Base-by-base conservation (phyloP, 352 stramenopile species). In the Globisporangium nagaii region DNA sequence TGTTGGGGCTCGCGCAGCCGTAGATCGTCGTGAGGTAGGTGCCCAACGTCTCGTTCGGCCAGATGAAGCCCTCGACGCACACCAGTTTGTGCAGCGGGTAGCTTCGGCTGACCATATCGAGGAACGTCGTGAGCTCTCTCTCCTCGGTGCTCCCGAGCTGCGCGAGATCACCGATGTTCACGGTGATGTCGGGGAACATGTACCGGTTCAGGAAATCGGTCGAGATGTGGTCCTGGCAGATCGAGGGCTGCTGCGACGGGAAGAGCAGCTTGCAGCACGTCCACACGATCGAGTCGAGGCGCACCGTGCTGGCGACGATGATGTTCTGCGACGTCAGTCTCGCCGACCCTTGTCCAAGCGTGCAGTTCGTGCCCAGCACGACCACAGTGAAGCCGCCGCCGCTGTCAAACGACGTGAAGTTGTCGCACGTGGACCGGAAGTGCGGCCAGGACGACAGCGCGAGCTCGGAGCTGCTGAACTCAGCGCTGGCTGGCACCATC, bases 251-350 rank as follows among this genome's bases (percentile, higher is more conserved):
- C 24, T 58, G 62, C 13, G 62, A 51, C 20, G 47, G 47, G 15
- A 60, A 56, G 4, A 68, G 45, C 15, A 70, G 52, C 42, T 58
- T 52, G 42, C 62, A 70, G 30, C 51, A 56, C 6, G 62, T 51
- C 62, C 62, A 70, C 15, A 58, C 58, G 32, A 66, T 60, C 30
- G 62, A 57, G 34, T 70, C 58, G 13, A 60, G 35, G 0, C 58
- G 52, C 17, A 60, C 22, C 4, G 36, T 64, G 28, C 58, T 62
- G 8, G 59, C 45, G 27, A 63, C 52, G 24, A 67, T 37, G 49
- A 71, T 20, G 31, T 66, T 30, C 37, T 55, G 35, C n/a, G 32
- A 28, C 30, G 44, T 60, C 13, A 40, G n/a, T 7, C 27, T 32
- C 9, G 31, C 44, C 2, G 32, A 17, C 0, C 41, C 53, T 6